Conservation (phyloP, 495 filamentous ascomycete genomes). For the Penicillium canescens region DNA sequence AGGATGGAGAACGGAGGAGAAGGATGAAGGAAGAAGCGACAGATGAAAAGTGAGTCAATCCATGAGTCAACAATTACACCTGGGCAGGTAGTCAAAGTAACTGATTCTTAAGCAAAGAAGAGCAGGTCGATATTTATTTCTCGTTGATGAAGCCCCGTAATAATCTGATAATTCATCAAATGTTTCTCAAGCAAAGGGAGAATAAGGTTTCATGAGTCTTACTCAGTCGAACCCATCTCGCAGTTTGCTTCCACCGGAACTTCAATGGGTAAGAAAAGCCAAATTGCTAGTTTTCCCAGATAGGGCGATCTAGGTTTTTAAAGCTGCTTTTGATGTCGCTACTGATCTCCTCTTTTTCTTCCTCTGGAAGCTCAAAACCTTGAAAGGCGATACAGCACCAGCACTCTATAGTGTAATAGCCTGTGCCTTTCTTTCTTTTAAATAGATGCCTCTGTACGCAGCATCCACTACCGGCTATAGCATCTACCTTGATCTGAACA, state of each 20-base stretch:
- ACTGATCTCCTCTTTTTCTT: background rate
- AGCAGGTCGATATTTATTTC: too few species aligned
- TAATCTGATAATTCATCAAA: too few species aligned
- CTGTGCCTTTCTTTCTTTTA: background rate
- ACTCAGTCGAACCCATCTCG: too few species aligned
- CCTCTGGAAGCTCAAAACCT: slow-evolving; percentile 4
- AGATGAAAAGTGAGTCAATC: too few species aligned
- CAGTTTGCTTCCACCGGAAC: background rate
- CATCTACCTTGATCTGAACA: slow-evolving; percentile 10
- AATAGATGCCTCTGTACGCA: slow-evolving; percentile 1
- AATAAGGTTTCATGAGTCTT: too few species aligned
- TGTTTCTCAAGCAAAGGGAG: too few species aligned
- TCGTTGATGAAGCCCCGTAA: too few species aligned
- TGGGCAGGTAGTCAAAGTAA: too few species aligned
- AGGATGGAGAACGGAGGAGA: too few species aligned
- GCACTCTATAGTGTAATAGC: slow-evolving; percentile 10
- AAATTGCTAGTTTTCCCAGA: background rate
- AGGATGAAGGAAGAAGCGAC: too few species aligned
- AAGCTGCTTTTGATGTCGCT: background rate
- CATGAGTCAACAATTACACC: too few species aligned
- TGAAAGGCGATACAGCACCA: slow-evolving; percentile 9
- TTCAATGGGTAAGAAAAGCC: background rate
- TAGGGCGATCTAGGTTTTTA: background rate
- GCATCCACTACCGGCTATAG: slow-evolving; percentile 10
- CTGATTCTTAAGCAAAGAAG: too few species aligned